Conservation (phyloP, 306 rosid genomes). For the Quercus wislizeni region DNA sequence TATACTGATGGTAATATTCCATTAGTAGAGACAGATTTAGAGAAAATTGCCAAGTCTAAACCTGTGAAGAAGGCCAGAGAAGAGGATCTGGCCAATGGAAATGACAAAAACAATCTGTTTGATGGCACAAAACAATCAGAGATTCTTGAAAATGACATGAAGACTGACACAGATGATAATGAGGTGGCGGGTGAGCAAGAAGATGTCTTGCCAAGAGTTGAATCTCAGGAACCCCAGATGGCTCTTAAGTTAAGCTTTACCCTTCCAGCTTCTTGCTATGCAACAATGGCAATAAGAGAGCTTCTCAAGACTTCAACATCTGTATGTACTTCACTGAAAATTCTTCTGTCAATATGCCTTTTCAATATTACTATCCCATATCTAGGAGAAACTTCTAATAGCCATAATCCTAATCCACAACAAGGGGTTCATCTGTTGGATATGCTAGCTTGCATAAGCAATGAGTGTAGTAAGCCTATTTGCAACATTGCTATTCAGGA, state of each 20-base stretch:
- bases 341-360: neutral
- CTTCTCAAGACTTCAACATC: conserved; percentile 94
- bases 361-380: neutral
- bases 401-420: neutral
- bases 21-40: conserved; percentile 81
- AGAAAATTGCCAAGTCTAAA: conserved; percentile 48
- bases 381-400: neutral
- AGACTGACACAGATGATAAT: conserved; percentile 27
- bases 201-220: conserved; percentile 31
- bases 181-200: conserved; percentile 25
- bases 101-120: conserved; percentile 25
- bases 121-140: conserved; percentile 35
- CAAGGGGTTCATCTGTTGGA: neutral
- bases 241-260: conserved; percentile 88
- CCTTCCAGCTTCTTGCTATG: conserved; percentile 91
- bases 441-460: neutral
- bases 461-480: neutral
- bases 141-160: conserved; percentile 28
- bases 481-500: neutral
- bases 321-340: conserved; percentile 43
- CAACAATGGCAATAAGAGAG: conserved; percentile 98
- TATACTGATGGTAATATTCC: conserved; percentile 62
- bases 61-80: conserved; percentile 21
- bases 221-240: conserved; percentile 53
- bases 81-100: conserved; percentile 30